Conservation (phyloP, 257 asterid species). For the Solanum virginianum region DNA sequence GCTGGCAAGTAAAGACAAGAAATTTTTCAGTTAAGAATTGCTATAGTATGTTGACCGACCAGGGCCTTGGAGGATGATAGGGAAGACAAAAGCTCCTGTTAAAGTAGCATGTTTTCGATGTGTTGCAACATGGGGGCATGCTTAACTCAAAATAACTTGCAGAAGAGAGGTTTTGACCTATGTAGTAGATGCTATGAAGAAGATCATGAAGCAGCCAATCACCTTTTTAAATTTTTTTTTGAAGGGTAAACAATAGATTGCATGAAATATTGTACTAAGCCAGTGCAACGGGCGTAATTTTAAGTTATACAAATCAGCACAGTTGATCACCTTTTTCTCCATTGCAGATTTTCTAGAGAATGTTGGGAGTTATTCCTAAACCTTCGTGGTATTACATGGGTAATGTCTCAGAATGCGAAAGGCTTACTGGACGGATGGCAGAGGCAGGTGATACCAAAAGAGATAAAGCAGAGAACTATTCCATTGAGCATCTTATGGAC, state of each 20-base stretch:
- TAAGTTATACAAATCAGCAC: not conserved
- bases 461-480: not conserved
- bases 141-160: not conserved
- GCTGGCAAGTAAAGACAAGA: not conserved
- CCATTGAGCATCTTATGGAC: not conserved
- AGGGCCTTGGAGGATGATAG: not conserved
- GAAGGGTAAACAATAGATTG: not conserved
- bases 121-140: not conserved
- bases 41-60: not conserved
- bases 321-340: not conserved
- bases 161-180: not conserved
- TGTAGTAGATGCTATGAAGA: not conserved
- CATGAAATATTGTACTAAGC: not conserved
- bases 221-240: not conserved
- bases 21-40: not conserved
- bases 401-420: not conserved
- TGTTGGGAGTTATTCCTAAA: not conserved
- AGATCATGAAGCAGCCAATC: not conserved
- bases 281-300: not conserved
- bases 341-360: not conserved
- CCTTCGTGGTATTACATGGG: not conserved
- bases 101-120: not conserved
- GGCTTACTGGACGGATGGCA: not conserved
- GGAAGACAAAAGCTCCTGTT: not conserved
- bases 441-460: not conserved